Evolutionary conservation across 805 yeast species (phyloP), one percentile per base, ranked within the genome.

Genomic region (Suhomyces xylopsoci): DNA sequence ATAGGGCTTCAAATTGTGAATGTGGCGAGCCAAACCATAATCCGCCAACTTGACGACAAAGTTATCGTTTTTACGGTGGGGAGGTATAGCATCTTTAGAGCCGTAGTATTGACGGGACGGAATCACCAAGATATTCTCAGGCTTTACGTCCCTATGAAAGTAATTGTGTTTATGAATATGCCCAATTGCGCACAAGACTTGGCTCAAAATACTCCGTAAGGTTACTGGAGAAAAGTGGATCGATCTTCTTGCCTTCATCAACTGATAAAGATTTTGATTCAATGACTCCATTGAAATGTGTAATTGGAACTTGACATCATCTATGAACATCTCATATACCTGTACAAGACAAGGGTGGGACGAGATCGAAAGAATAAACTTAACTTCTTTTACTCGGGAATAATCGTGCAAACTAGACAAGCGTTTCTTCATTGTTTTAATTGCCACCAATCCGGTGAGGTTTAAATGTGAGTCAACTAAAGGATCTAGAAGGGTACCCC

Each of bases 91-190:
- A 8, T 58, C 61, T 47, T 62, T 67, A 9, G 69, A 58, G 2
- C 81, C 81, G 65, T 80, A 86, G 61, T 79, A 87, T 48, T 77
- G 77, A 40, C 70, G 67, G 5, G 86, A 70, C 20, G 85, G 82
- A 36, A 84, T 76, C 4, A 92, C 82, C 58, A 93, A 78, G 24
- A 93, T 86, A 68, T 93, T 93, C 63, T 93, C 97, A 0, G 99
- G 98, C 68, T 93, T 93, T 47, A 93, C 79, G 73, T 93, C 99
- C 52, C 99, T 80, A 67, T 93, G 98, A 62, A 85, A 85, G 62
- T 78, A 89, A 9, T 81, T 80, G 59, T 77, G 72, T 25, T 68
- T 65, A 62, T 90, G 99, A 51, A 93, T 90, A 67, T 93, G 97
- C 52, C 83, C 80, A 26, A 92, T 77, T 3, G 94, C 99, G 51